Conservation (phyloP, 179 eudicot species). For the Spergularia azorica region DNA sequence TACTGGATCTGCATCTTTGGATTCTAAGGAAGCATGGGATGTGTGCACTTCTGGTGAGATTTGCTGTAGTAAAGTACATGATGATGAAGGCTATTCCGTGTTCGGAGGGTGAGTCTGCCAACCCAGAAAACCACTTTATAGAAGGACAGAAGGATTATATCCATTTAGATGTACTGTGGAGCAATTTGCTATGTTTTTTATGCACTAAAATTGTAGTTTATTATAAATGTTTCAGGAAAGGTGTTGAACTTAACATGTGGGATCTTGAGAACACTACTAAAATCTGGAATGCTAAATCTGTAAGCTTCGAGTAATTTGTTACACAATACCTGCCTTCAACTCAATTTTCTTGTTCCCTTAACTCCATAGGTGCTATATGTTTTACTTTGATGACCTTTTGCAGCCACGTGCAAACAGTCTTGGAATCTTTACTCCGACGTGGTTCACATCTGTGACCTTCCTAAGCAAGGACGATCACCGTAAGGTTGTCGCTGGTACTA, state of each 20-base stretch:
- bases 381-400: conserved; percentile 21
- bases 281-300: conserved; percentile 39
- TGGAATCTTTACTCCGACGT: conserved; percentile 83
- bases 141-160: too few relatives aligned
- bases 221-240: conserved; percentile 26
- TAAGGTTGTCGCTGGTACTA: conserved; percentile 90
- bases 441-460: conserved; percentile 82
- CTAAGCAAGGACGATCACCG: conserved; percentile 88
- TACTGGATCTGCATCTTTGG: conserved; percentile 31
- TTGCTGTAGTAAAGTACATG: conserved; percentile 63
- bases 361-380: neutral
- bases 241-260: conserved; percentile 42
- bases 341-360: conserved; percentile 2
- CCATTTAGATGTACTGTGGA: conserved; percentile 42
- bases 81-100: conserved; percentile 65
- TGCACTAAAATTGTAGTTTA: too few relatives aligned
- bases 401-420: conserved; percentile 89
- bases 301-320: conserved; percentile 19
- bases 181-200: conserved; percentile 35
- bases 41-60: conserved; percentile 74
- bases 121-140: conserved; percentile 13
- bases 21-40: conserved; percentile 53
- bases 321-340: neutral
- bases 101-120: conserved; percentile 85
- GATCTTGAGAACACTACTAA: conserved; percentile 39